Evolutionary conservation across 306 rosid species (phyloP).

Genomic region (Begonia masoniana): DNA sequence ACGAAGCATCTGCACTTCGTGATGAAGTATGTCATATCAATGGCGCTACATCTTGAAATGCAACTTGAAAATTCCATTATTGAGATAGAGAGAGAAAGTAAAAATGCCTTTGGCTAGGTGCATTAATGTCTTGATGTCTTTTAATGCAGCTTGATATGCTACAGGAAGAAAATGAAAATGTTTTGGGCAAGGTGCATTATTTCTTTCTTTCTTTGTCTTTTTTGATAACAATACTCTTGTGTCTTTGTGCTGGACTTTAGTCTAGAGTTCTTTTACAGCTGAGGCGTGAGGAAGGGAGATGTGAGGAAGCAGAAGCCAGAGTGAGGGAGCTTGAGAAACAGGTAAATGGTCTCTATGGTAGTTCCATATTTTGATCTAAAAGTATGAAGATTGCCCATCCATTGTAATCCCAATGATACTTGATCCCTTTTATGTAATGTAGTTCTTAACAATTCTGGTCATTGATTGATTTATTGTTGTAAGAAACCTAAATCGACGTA

Average conservation of each 20-base stretch:
- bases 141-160: slow-evolving; percentile 70
- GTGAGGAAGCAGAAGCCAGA: slow-evolving; percentile 73
- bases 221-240: slow-evolving; percentile 6
- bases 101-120: background rate
- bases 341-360: slow-evolving; percentile 31
- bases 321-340: slow-evolving; percentile 89
- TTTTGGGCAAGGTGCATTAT: slow-evolving; percentile 52
- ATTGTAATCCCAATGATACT: no score
- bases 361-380: background rate
- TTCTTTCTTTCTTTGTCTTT: slow-evolving; percentile 5
- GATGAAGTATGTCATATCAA: slow-evolving; percentile 47
- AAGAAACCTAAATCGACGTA: no score
- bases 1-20: slow-evolving; percentile 58
- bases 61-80: background rate
- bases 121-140: slow-evolving; percentile 4
- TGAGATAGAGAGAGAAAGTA: background rate
- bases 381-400: no score
- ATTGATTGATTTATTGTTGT: no score
- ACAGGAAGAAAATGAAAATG: slow-evolving; percentile 72
- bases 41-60: no score
- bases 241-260: slow-evolving; percentile 12
- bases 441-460: no score
- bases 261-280: slow-evolving; percentile 47
- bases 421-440: no score
- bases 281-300: slow-evolving; percentile 69